These are phyloP conservation scores for Pichia kluyveri DNA, from an alignment of 805 yeast species.

Conservation along the genomic window DNA sequence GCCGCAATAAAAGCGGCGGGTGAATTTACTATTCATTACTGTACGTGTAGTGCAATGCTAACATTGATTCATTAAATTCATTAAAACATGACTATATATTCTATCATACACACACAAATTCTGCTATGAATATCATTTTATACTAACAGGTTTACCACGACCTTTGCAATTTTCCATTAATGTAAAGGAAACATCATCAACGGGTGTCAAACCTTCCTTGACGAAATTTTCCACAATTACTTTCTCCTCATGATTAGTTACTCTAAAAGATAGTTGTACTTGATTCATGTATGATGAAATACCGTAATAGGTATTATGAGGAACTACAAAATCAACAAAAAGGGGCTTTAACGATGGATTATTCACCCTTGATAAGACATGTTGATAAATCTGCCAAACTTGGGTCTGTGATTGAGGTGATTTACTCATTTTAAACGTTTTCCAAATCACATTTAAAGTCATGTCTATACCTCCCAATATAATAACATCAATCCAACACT, in stretches of 20 bases:
- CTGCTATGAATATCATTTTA: no score
- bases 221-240: not conserved
- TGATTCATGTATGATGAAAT: slow-evolving; percentile 7
- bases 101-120: no score
- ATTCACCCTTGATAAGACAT: not conserved
- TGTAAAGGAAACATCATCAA: not conserved
- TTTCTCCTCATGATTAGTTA: slow-evolving; percentile 34
- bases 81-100: no score
- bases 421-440: not conserved
- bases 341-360: not conserved
- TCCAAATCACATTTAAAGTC: not conserved
- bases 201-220: not conserved
- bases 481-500: no score
- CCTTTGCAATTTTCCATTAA: not conserved
- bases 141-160: not conserved
- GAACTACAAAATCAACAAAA: slow-evolving; percentile 13
- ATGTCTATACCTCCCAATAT: no score
- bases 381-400: slow-evolving; percentile 16
- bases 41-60: no score
- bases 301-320: slow-evolving; percentile 12
- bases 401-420: slow-evolving; percentile 12
- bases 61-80: no score
- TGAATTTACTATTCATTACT: no score
- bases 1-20: no score
- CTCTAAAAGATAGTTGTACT: slow-evolving; percentile 6